Conservation (phyloP, 345 rosid species). For the Camelina laxa region DNA sequence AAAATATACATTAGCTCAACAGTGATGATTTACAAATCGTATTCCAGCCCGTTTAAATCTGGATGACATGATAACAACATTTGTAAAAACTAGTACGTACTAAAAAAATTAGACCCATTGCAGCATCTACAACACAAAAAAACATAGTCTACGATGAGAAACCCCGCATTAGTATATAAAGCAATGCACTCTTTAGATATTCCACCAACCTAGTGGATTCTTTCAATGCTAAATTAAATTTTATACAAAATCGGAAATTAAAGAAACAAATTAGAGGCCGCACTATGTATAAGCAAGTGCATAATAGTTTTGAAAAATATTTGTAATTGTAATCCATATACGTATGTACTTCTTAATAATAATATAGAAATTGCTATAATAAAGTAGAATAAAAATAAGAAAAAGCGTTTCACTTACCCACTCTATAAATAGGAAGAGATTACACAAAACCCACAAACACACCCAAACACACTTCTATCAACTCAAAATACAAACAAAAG, state of each 20-base stretch:
- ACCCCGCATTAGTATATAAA: no score
- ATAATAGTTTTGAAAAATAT: no score
- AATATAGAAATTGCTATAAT: neutral
- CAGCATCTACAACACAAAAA: no score
- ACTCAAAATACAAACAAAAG: slow-evolving; percentile 30
- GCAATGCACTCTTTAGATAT: no score
- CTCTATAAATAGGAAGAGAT: slow-evolving; percentile 62
- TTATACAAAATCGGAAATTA: no score
- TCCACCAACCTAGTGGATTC: no score
- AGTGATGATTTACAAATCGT: slow-evolving; percentile 6
- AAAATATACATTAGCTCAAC: neutral
- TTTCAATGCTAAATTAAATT: no score
- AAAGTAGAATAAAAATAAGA: slow-evolving; percentile 9
- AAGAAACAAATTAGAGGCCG: no score
- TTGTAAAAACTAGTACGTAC: neutral
- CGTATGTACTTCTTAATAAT: no score
- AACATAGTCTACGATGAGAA: no score
- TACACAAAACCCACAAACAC: slow-evolving; percentile 28
- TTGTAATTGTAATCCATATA: no score
- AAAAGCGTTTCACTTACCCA: slow-evolving; percentile 28
- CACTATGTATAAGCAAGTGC: no score
- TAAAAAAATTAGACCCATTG: neutral
- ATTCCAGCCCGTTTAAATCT: neutral
- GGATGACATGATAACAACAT: neutral
- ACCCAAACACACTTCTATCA: slow-evolving; percentile 17